Evolutionary conservation across 108 stramenopile genomes (phyloP), one percentile per base, ranked within the genome.

Genomic region (Fistulifera pelliculosa): DNA sequence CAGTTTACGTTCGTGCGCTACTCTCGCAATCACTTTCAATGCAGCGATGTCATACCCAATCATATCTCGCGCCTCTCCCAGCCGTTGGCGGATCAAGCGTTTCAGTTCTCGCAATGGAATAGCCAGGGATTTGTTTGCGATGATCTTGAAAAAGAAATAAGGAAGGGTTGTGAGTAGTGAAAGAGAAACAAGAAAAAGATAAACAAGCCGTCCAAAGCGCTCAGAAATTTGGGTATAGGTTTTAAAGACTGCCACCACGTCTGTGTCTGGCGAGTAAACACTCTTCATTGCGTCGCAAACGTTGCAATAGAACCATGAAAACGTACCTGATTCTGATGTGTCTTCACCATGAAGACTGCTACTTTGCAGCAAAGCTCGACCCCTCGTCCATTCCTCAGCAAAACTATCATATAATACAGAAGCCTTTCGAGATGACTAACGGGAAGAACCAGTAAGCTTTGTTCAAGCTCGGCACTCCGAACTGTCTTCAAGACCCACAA

Each of bases 401-500:
- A 68, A 28, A 79, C 38, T 23, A 80, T 80, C 13, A 90, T 65
- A 50, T 88, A 90, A 61, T 80, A 77, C 24, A 91, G 54, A 35
- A 94, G 48, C 40, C 80, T 50, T 56, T 85, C 81, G 14, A 91
- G 75, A 65, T 90, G 75, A 22, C 69, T 73, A 17, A 96, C 41
- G 0, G 97, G 87, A 12, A 96, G 74, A 24, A 96, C 73, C 15
- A 96, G 76, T 49, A 98, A 57, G 15, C 90, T 87, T 51, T 90
- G 91, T 68, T 98, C 97, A 44, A 96, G 62, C 49, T 98, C 95
- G 12, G 87, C 85, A 42, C 75, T 84, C 72, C 89, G 89, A 49
- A 94, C 61, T 14, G 80, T 73, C 49, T 69, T 76, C 38, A 98
- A 60, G 38, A 89, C 72, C 75, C 91, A 89, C 39, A 95, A 68